These are phyloP conservation scores for Ballota nigra DNA, from an alignment of 257 asterid genomes.

Conservation along the genomic window DNA sequence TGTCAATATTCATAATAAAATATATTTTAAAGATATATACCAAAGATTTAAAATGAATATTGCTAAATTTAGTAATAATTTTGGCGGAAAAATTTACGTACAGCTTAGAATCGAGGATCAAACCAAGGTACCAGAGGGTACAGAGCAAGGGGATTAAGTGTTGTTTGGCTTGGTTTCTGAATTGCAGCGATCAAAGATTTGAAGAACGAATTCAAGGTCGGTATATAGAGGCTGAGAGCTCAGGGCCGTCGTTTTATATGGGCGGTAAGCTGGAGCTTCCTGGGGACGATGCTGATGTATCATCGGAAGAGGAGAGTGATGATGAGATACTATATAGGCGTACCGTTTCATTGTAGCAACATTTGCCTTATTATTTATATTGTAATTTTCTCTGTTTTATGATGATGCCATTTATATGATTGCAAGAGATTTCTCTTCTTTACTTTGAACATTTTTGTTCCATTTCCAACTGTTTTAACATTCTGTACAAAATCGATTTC, in stretches of 20 bases:
- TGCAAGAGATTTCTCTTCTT: too few relatives aligned
- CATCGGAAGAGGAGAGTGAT: slow-evolving; percentile 88
- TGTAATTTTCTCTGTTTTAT: slow-evolving; percentile 10
- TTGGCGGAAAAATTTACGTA: too few relatives aligned
- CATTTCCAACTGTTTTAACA: too few relatives aligned
- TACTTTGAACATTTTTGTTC: too few relatives aligned
- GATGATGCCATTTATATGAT: background rate
- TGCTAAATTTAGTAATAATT: too few relatives aligned
- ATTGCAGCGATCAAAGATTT: slow-evolving; percentile 89
- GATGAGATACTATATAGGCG: slow-evolving; percentile 82
- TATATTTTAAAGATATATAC: too few relatives aligned
- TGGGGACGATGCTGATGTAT: slow-evolving; percentile 48
- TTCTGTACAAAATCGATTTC: too few relatives aligned
- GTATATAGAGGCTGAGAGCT: slow-evolving; percentile 74
- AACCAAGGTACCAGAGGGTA: slow-evolving; percentile 75
- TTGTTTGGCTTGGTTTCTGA: slow-evolving; percentile 88
- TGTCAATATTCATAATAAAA: too few relatives aligned
- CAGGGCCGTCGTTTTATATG: slow-evolving; percentile 73
- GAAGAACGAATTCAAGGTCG: slow-evolving; percentile 83
- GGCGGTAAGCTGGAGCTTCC: slow-evolving; percentile 88
- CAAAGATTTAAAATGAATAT: too few relatives aligned
- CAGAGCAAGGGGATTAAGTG: slow-evolving; percentile 74
- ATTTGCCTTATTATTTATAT: background rate
- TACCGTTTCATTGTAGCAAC: slow-evolving; percentile 68
- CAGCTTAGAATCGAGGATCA: slow-evolving; percentile 80